phyloP scores from a whole-genome alignment of 2,329 filamentous ascomycete genomes.

The Fusarium verticillioides region DNA sequence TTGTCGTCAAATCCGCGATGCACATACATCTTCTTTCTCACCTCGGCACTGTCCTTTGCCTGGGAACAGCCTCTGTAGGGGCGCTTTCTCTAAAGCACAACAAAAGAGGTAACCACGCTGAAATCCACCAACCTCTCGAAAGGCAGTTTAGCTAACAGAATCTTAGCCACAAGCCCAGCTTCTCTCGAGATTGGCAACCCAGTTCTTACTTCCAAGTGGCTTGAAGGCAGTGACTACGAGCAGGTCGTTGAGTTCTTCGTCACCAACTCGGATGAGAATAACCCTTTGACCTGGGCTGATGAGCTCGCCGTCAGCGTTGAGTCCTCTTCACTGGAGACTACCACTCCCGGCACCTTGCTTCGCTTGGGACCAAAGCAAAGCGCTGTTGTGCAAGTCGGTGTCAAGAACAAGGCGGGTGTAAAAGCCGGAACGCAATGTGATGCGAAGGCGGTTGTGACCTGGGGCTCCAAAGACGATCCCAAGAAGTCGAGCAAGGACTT shows the following conservation, averaged over 20 bases:
- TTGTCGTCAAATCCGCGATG: not conserved
- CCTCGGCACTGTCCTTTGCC: not conserved
- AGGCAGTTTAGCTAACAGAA: too few species aligned
- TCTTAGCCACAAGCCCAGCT: not conserved
- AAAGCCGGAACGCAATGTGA: not conserved
- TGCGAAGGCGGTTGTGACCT: not conserved
- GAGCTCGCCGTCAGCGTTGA: rapidly evolving
- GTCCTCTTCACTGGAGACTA: not conserved
- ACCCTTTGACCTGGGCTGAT: not conserved
- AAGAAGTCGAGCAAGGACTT: not conserved
- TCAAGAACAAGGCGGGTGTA: not conserved
- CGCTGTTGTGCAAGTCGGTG: not conserved
- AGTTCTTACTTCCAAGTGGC: not conserved
- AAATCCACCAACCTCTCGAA: rapidly evolving
- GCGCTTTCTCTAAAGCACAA: not conserved
- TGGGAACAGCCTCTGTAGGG: not conserved
- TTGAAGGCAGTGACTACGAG: not conserved
- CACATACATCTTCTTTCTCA: not conserved
- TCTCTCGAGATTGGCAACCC: not conserved
- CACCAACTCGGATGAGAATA: not conserved
- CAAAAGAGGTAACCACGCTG: not conserved
- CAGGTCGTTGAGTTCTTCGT: not conserved
- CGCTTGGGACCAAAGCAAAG: not conserved
- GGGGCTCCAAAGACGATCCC: not conserved
- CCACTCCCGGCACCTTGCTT: not conserved